Evolutionary conservation across 495 filamentous ascomycete species (phyloP), one percentile per base, ranked within the genome.

Genomic region (Penicillium robsamsonii): DNA sequence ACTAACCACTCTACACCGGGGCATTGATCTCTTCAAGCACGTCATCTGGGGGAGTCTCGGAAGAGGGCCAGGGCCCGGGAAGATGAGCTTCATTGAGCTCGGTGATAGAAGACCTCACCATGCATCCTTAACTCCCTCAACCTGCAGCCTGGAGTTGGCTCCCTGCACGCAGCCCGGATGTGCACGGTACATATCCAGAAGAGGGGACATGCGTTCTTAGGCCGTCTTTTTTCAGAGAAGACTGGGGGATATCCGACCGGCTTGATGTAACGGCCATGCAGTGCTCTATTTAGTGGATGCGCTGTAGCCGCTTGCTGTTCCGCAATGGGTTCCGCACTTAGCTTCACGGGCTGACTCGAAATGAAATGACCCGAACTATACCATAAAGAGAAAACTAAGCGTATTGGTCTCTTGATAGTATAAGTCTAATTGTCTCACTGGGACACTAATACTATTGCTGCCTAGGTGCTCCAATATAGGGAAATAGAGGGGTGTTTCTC

Each of bases 281-380:
- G 58, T 50, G 56, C 62, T 50, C 59, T 67, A 56, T 64, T 66
- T 55, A 46, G 53, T 46, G 53, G 59, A 65, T 65, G 65, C 65
- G 65, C 65, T 52, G 65, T 63, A 66, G 55, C 65, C 65, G 49
- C 49, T 10, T 51, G 8, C 33, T 51, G 49, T 33, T 42, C 38
- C 37, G 48, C 35, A 17, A 1, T 52, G 35, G 5, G 3, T 41
- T 41, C 35, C 35, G 30, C 30, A 35, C 27, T 31, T 33, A 24
- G 46, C 31, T 49, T 31, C 13, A 5, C 11, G 18, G 11, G 29
- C 9, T 35, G 18, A 37, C 6, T 37, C 31, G 30, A 24, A 37
- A 8, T 51, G 49, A 42, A 42, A 43, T 11, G 20, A n/a, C 17
- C 11, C 3, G 46, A 35, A 20, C 10, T 52, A 29, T 22, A 30